Percentiles rank a stretch among this genome's conserved stretches.
Evolutionary conservation across 2,329 filamentous ascomycete species (phyloP).

Genomic region (Nemania sp.): DNA sequence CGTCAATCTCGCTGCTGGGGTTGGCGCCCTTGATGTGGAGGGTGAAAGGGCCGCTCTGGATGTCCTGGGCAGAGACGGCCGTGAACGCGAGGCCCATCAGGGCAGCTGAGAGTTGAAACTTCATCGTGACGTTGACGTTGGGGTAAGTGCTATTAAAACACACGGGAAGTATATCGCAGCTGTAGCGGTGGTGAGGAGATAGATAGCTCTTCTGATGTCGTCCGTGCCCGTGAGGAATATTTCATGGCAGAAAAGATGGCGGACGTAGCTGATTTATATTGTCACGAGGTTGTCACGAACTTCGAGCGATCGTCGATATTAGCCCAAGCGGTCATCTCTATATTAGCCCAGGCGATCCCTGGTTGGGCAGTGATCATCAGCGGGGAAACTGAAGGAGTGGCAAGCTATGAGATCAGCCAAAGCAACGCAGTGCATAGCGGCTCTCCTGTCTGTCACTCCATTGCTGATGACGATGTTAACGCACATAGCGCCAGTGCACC

Average conservation of each 20-base stretch:
- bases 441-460: background rate
- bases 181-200: slow-evolving; percentile 11
- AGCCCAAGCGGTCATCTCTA: no score
- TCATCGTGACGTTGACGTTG: slow-evolving; percentile 37
- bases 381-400: slow-evolving; percentile 7
- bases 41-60: slow-evolving; percentile 42
- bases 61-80: slow-evolving; percentile 38
- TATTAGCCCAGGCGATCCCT: background rate
- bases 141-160: background rate
- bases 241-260: slow-evolving; percentile 1
- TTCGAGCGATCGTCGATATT: background rate
- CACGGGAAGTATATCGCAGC: background rate
- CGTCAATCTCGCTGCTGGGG: slow-evolving; percentile 36
- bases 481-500: slow-evolving; percentile 18
- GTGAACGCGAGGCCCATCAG: slow-evolving; percentile 38
- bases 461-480: slow-evolving; percentile 6
- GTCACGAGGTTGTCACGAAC: slow-evolving; percentile 9
- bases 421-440: background rate
- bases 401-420: slow-evolving; percentile 2
- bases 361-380: slow-evolving; percentile 22
- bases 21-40: slow-evolving; percentile 40
- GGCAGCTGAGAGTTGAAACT: slow-evolving; percentile 34
- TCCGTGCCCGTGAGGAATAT: background rate
- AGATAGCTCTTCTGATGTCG: background rate
- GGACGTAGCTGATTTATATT: slow-evolving; percentile 17